Conservation (phyloP, 345 rosid species). For the Populus ilicifolia region DNA sequence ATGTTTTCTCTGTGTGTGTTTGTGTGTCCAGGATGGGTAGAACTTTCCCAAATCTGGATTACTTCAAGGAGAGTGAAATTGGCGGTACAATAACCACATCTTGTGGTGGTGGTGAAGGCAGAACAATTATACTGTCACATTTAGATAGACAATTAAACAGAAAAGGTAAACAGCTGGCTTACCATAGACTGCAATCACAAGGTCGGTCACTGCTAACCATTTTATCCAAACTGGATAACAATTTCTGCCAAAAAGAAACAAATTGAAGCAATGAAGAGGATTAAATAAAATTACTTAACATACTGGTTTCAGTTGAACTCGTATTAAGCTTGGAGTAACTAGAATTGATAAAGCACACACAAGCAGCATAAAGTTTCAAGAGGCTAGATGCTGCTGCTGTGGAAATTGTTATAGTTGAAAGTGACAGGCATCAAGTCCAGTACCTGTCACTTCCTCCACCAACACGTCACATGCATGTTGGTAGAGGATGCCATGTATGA, state of each 20-base stretch:
- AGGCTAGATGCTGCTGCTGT: not conserved
- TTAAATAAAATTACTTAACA: not conserved
- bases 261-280: slow-evolving; percentile 2
- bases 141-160: slow-evolving; percentile 3
- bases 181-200: slow-evolving; percentile 66
- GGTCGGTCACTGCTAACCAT: slow-evolving; percentile 75
- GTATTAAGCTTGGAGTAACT: not conserved
- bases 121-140: not conserved
- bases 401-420: not conserved
- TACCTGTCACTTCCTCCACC: not conserved
- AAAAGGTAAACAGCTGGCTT: slow-evolving; percentile 22
- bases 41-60: slow-evolving; percentile 7
- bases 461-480: not conserved
- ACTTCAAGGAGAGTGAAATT: not conserved
- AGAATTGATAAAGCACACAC: not conserved
- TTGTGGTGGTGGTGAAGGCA: not conserved
- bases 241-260: slow-evolving; percentile 45
- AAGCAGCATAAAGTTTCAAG: not conserved
- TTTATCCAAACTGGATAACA: slow-evolving; percentile 75
- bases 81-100: not conserved
- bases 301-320: not conserved
- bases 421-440: not conserved
- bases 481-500: slow-evolving; percentile 5
- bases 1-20: too few species aligned
- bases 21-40: too few species aligned